Evolutionary conservation across 345 rosid genomes (phyloP), one percentile per base, ranked within the genome.

Genomic region (Clarkia xantiana): DNA sequence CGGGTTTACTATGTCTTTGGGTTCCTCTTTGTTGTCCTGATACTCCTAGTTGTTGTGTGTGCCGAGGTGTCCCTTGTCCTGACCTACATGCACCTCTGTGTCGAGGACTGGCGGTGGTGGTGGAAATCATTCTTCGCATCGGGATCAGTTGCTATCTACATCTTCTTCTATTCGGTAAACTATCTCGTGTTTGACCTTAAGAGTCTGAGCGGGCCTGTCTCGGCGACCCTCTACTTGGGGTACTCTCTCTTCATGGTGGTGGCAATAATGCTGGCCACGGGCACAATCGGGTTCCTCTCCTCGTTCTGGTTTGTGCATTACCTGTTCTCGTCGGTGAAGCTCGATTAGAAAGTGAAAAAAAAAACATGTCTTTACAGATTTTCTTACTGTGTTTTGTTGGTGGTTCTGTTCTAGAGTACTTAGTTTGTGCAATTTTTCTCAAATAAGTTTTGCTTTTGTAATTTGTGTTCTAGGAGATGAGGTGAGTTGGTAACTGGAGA

Each of bases 31-130:
- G 54, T 69, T 29, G 77, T 73, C 34, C 61, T 73, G 12, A 10
- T 57, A 10, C 60, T 73, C 23, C 61, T 73, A 45, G 60, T 73
- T 6, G 38, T 73, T 5, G 77, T 69, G 14, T 68, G 77, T 51
- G 77, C 74, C 40, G 77, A 73, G 63, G 74, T 73, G 10, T 73
- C 77, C 0, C 68, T 73, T 50, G 71, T 73, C 15, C 71, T 69
- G 42, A 73, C 77, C 11, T 73, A 69, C 69, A 73, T 73, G 74
- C 77, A 69, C 45, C 77, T 73, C 12, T 73, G 74, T 9, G 74
- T 66, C 39, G 77, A 73, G 59, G 77, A 73, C 45, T 73, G 77
- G 77, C 65, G 54, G 41, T 73, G 77, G 77, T 73, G 77, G 77
- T 73, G 77, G 77, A 73, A 73, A 63, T 66, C 77, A 9, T 73